A percentile compares a stretch with the other conserved stretches of the same genome.
Conservation (phyloP, 2,329 filamentous ascomycete genomes). For the Coniochaeta sp. region DNA sequence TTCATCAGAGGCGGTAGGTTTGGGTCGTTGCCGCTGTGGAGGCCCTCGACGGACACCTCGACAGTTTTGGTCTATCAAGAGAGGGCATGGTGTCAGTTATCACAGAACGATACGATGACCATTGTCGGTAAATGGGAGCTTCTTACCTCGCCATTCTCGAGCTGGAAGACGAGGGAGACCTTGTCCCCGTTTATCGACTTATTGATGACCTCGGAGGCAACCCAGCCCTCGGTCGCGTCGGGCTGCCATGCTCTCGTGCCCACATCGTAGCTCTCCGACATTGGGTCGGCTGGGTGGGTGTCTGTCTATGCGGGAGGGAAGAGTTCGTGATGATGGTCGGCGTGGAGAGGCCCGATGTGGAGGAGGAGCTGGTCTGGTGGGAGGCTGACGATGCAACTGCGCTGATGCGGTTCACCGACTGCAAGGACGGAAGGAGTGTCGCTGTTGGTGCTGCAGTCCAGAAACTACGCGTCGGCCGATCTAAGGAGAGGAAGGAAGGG, state of each 20-base stretch:
- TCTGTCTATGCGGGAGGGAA: conserved; percentile 13
- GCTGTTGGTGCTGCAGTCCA: conserved; percentile 6
- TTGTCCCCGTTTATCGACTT: conserved; percentile 81
- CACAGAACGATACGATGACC: too few relatives aligned
- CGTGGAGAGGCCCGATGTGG: conserved; percentile 1
- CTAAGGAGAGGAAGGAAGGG: neutral
- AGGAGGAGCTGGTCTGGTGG: conserved; percentile 12
- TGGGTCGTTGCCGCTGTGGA: conserved; percentile 70
- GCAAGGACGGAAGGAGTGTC: conserved; percentile 5
- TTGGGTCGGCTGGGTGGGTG: conserved; percentile 32
- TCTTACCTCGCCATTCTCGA: conserved; percentile 92
- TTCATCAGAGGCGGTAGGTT: conserved; percentile 93
- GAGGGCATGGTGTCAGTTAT: neutral
- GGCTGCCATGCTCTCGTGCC: conserved; percentile 98
- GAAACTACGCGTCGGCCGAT: conserved; percentile 5
- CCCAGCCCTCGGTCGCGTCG: conserved; percentile 91
- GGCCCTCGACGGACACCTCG: conserved; percentile 67
- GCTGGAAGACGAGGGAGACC: conserved; percentile 76
- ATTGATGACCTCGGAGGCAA: conserved; percentile 87
- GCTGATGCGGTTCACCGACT: conserved; percentile 5
- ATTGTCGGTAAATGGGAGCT: conserved; percentile 6
- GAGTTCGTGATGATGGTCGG: conserved; percentile 8
- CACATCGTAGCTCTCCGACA: conserved; percentile 94
- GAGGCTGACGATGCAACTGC: conserved; percentile 8
- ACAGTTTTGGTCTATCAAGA: conserved; percentile 63